phyloP scores from a whole-genome alignment of 2,329 filamentous ascomycete genomes.

The Colletotrichum liaoningense region DNA sequence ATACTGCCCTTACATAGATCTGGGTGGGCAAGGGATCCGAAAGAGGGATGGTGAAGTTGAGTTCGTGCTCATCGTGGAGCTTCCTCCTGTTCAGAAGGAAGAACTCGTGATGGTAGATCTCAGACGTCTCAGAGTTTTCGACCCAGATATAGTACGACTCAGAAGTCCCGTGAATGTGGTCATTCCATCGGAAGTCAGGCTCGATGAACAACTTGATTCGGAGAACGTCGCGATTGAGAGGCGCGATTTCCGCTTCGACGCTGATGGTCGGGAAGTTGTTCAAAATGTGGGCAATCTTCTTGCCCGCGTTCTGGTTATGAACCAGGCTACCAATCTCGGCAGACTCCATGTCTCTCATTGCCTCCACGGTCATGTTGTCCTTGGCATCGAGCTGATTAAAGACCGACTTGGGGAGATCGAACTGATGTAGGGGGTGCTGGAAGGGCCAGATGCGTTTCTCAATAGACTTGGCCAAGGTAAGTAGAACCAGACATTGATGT shows the following conservation, averaged over 20 bases:
- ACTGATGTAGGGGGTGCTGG: conserved; percentile 94
- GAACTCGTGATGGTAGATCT: conserved; percentile 98
- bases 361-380: conserved; percentile 80
- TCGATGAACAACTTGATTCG: conserved; percentile 89
- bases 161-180: conserved; percentile 90
- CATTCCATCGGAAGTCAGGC: conserved; percentile 95
- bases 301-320: conserved; percentile 89
- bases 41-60: conserved; percentile 96
- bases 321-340: conserved; percentile 91
- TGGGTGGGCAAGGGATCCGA: conserved; percentile 94
- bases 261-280: conserved; percentile 93
- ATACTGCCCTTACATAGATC: conserved; percentile 95
- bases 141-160: conserved; percentile 99
- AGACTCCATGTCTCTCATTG: conserved; percentile 91
- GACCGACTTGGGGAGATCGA: conserved; percentile 87
- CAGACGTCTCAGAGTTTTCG: conserved; percentile 95
- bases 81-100: conserved; percentile 93
- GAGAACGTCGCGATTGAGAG: conserved; percentile 92
- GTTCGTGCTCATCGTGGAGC: conserved; percentile 94
- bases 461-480: conserved; percentile 95
- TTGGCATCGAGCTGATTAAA: conserved; percentile 88
- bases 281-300: conserved; percentile 82
- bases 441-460: conserved; percentile 97
- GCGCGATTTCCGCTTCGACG: conserved; percentile 94
- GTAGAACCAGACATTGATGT: conserved; percentile 89